Percentiles rank a stretch among this genome's conserved stretches.
These are phyloP conservation scores for Trichophyton simii DNA, from an alignment of 2,329 filamentous ascomycete species.

Conservation along the genomic window DNA sequence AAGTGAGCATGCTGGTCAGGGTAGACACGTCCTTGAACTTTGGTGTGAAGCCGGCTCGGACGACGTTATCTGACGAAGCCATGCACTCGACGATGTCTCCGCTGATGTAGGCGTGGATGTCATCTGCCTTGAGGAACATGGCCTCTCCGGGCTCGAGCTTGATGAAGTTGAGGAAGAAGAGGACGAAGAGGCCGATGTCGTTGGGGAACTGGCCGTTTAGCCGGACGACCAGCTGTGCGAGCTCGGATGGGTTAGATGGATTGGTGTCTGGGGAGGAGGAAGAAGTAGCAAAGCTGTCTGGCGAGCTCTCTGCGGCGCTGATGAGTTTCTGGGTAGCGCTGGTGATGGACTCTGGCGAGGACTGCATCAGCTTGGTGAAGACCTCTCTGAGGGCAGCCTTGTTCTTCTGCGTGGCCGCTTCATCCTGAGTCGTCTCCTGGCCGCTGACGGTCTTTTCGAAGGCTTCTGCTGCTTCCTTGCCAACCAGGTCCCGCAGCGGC, in stretches of 20 bases:
- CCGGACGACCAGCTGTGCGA: constrained; percentile 64
- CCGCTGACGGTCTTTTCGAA: constrained; percentile 46
- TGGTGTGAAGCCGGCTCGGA: constrained; percentile 90
- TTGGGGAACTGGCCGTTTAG: constrained; percentile 73
- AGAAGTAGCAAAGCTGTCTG: constrained; percentile 56
- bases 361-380: constrained; percentile 72
- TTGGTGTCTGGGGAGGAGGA: constrained; percentile 23
- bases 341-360: constrained; percentile 53
- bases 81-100: constrained; percentile 95
- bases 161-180: constrained; percentile 96
- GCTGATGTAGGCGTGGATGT: constrained; percentile 78
- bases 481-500: constrained; percentile 53
- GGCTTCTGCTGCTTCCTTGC: constrained; percentile 38
- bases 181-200: constrained; percentile 86
- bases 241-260: constrained; percentile 39
- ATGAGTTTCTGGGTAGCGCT: constrained; percentile 57
- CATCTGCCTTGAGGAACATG: constrained; percentile 89
- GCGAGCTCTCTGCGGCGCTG: constrained; percentile 54
- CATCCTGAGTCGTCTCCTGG: constrained; percentile 39
- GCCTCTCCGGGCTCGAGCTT: constrained; percentile 79
- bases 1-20: constrained; percentile 81
- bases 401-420: constrained; percentile 44
- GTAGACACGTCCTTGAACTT: constrained; percentile 96
- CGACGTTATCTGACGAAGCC: constrained; percentile 97
- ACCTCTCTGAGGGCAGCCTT: constrained; percentile 64